phyloP scores from a whole-genome alignment of 805 yeast genomes.

The Candida ficus region DNA sequence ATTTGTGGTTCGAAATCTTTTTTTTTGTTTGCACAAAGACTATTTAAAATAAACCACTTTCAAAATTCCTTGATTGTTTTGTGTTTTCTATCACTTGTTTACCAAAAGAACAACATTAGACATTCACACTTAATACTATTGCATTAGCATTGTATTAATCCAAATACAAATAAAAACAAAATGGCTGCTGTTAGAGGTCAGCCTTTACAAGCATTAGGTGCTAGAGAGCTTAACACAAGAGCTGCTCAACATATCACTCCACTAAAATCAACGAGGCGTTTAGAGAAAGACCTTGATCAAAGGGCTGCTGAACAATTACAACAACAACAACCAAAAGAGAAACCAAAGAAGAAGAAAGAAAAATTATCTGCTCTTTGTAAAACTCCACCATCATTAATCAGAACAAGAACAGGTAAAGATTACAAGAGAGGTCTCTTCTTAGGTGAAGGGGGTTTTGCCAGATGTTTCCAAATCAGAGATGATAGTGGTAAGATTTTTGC shows the following conservation, averaged over 20 bases:
- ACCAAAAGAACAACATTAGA: not conserved
- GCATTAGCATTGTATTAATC: not conserved
- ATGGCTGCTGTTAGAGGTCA: constrained; percentile 33
- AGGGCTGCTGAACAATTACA: constrained; percentile 17
- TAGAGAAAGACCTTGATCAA: constrained; percentile 16
- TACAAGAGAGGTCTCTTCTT: constrained; percentile 85
- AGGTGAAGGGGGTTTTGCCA: constrained; percentile 98
- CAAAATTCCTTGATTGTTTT: not conserved
- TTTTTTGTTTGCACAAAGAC: not conserved
- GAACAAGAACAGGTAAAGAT: constrained; percentile 81
- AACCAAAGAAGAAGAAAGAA: constrained; percentile 72
- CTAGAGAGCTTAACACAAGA: constrained; percentile 30
- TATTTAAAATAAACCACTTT: not conserved
- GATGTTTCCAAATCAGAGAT: constrained; percentile 96
- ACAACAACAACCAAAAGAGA: constrained; percentile 25
- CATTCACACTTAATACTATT: too few relatives aligned
- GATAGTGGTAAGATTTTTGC: constrained; percentile 84
- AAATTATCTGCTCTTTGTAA: constrained; percentile 87
- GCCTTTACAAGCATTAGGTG: constrained; percentile 34
- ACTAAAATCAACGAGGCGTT: constrained; percentile 24
- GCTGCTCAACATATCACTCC: constrained; percentile 24
- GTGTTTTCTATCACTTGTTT: not conserved
- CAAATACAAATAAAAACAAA: constrained; percentile 1
- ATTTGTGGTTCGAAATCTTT: constrained; percentile 5
- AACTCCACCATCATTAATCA: constrained; percentile 92